phyloP scores from a whole-genome alignment of 805 yeast species.

The Spathaspora sp. region DNA sequence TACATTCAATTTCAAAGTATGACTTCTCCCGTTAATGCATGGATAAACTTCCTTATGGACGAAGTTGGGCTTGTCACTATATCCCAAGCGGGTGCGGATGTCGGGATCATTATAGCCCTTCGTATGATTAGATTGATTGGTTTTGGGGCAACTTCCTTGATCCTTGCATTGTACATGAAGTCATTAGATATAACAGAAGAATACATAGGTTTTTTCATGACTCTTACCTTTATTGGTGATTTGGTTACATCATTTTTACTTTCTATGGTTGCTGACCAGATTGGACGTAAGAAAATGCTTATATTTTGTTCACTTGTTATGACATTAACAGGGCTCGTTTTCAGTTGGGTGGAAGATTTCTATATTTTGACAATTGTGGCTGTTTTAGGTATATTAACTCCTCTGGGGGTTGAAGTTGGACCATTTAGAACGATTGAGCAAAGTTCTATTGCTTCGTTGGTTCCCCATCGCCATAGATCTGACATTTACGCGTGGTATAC shows the following conservation, averaged over 20 bases:
- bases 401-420: conserved; percentile 58
- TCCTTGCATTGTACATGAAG: conserved; percentile 43
- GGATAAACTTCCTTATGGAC: conserved; percentile 12
- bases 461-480: conserved; percentile 38
- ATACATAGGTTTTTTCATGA: conserved; percentile 47
- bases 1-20: not conserved
- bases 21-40: not conserved
- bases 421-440: conserved; percentile 59
- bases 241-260: conserved; percentile 44
- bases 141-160: conserved; percentile 36
- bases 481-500: conserved; percentile 60
- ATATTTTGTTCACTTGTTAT: conserved; percentile 37
- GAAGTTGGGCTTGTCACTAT: conserved; percentile 36
- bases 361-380: conserved; percentile 34
- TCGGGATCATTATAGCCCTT: conserved; percentile 25
- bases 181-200: conserved; percentile 38
- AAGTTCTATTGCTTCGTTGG: conserved; percentile 46
- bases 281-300: conserved; percentile 44
- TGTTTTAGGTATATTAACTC: conserved; percentile 50
- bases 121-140: conserved; percentile 33
- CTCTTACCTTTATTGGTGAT: conserved; percentile 50
- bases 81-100: conserved; percentile 25
- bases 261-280: conserved; percentile 42
- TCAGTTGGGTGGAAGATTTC: conserved; percentile 30
- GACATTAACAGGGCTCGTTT: conserved; percentile 41